phyloP scores from a whole-genome alignment of 2,329 filamentous ascomycete species.

The Seiridium unicorne region DNA sequence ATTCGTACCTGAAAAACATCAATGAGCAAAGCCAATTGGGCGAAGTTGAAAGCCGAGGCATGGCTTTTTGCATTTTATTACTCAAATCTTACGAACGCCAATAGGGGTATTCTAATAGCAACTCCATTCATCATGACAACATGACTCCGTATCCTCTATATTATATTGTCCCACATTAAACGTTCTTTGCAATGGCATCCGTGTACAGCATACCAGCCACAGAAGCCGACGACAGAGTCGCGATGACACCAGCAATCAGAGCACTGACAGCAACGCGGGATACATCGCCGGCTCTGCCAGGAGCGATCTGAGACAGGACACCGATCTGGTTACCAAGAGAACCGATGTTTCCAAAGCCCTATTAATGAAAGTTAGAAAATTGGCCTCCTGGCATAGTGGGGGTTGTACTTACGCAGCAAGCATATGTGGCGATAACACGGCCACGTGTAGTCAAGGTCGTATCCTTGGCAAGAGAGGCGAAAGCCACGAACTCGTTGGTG shows the following conservation, averaged over 20 bases:
- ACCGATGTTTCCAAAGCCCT: conserved; percentile 79
- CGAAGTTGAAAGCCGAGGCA: not conserved
- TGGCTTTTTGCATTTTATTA: not conserved
- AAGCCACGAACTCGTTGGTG: conserved; percentile 72
- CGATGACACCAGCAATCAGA: conserved; percentile 73
- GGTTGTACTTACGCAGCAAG: conserved; percentile 58
- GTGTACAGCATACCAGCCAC: conserved; percentile 76
- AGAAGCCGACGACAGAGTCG: conserved; percentile 75
- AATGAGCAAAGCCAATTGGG: too few relatives aligned
- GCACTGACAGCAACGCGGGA: conserved; percentile 74
- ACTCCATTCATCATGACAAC: not conserved
- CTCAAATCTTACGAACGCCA: not conserved
- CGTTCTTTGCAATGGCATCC: conserved; percentile 23
- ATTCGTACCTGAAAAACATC: too few relatives aligned
- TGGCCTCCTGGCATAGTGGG: not conserved
- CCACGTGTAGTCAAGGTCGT: conserved; percentile 63
- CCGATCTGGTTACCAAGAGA: conserved; percentile 89
- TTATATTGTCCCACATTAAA: not conserved
- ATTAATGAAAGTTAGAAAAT: conserved; percentile 11
- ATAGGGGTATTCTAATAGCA: not conserved
- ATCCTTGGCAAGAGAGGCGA: conserved; percentile 29
- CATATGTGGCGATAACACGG: conserved; percentile 80
- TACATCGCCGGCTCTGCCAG: conserved; percentile 71
- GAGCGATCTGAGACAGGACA: conserved; percentile 79
- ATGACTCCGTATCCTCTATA: not conserved